phyloP scores from a whole-genome alignment of 2,329 filamentous ascomycete species.

The Phaeosphaeria sp. region DNA sequence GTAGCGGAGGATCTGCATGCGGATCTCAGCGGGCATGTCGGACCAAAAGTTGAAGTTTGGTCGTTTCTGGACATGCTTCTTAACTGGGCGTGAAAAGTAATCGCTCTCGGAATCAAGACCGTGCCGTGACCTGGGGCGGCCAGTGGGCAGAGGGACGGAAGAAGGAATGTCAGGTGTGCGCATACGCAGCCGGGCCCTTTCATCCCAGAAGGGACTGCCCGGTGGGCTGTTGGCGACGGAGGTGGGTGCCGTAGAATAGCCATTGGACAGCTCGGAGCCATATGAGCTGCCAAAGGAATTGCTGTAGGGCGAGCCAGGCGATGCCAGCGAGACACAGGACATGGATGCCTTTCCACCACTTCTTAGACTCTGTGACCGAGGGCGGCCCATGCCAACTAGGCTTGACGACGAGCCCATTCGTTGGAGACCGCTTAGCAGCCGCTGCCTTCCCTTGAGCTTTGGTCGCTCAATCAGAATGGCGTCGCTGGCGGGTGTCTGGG shows the following conservation, averaged over 20 bases:
- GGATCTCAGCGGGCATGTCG: conserved; percentile 81
- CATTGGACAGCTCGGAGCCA: conserved; percentile 63
- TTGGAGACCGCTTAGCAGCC: conserved; percentile 75
- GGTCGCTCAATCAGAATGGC: conserved; percentile 44
- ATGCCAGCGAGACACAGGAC: conserved; percentile 68
- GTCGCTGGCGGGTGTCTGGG: conserved; percentile 28
- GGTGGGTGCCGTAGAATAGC: conserved; percentile 62
- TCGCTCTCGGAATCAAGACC: conserved; percentile 50
- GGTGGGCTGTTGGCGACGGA: conserved; percentile 58
- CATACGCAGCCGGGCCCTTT: conserved; percentile 62
- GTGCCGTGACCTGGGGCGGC: conserved; percentile 59
- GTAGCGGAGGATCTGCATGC: conserved; percentile 76
- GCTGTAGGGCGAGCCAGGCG: conserved; percentile 57
- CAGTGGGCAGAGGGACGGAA: conserved; percentile 69
- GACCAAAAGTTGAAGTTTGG: conserved; percentile 74
- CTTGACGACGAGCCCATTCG: conserved; percentile 83
- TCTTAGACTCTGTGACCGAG: conserved; percentile 71
- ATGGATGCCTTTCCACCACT: conserved; percentile 67
- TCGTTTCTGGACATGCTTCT: conserved; percentile 44
- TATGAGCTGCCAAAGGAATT: conserved; percentile 62
- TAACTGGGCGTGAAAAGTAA: conserved; percentile 54
- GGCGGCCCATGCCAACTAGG: conserved; percentile 67
- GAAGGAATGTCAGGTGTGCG: conserved; percentile 60
- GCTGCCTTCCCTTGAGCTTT: conserved; percentile 72
- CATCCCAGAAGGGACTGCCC: conserved; percentile 57